Evolutionary conservation across 1,284 basidiomycete species (phyloP).

Genomic region (Pulveroboletus sp.): DNA sequence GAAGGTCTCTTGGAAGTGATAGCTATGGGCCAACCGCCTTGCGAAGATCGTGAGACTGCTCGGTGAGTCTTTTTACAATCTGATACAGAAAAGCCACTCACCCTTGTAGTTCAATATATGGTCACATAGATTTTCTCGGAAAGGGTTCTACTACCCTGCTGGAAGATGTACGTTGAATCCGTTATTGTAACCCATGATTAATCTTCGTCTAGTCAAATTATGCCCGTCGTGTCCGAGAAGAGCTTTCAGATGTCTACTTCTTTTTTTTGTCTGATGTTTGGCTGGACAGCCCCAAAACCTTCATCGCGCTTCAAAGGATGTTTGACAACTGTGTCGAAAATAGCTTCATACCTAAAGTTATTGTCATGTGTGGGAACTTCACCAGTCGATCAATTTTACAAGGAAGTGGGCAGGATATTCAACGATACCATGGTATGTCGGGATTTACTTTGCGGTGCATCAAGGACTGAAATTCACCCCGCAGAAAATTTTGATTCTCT

Average conservation of each 20-base stretch:
- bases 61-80: constrained; percentile 46
- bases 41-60: constrained; percentile 80
- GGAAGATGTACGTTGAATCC: constrained; percentile 73
- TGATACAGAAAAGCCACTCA: constrained; percentile 2
- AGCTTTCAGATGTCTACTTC: constrained; percentile 79
- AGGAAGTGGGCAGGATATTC: constrained; percentile 75
- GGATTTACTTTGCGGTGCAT: not conserved
- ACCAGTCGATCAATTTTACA: constrained; percentile 77
- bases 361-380: constrained; percentile 96
- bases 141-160: constrained; percentile 85
- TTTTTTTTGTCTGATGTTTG: constrained; percentile 94
- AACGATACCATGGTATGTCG: constrained; percentile 75
- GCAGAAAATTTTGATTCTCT: constrained; percentile 84
- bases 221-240: constrained; percentile 56
- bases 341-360: constrained; percentile 79
- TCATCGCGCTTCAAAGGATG: constrained; percentile 77
- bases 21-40: constrained; percentile 96
- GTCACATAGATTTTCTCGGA: constrained; percentile 93
- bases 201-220: constrained; percentile 48
- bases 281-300: constrained; percentile 86
- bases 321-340: constrained; percentile 92
- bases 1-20: constrained; percentile 87
- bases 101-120: constrained; percentile 72
- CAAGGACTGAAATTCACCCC: constrained; percentile 3
- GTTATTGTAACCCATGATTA: not conserved